Conservation (phyloP, 352 stramenopile species). For the Globisporangium paddicum region DNA sequence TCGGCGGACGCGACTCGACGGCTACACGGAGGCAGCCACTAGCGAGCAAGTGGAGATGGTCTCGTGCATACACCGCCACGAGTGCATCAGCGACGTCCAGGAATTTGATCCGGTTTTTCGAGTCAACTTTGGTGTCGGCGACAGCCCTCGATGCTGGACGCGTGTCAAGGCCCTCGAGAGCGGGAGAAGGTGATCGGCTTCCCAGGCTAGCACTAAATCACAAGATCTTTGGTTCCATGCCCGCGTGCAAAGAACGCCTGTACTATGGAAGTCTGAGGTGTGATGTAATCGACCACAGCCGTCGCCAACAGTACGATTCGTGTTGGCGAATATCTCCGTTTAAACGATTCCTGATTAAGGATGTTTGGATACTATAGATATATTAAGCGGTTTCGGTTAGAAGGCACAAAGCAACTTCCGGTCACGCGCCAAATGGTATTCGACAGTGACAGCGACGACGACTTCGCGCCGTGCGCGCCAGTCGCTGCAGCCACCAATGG, state of each 20-base stretch:
- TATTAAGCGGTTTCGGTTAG: too few species aligned
- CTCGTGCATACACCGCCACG: conserved; percentile 41
- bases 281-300: too few species aligned
- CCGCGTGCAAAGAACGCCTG: neutral
- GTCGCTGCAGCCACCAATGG: neutral
- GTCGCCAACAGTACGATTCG: neutral
- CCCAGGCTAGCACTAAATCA: conserved; percentile 39
- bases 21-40: conserved; percentile 32
- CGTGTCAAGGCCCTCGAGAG: conserved; percentile 27
- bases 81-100: conserved; percentile 39
- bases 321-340: too few species aligned
- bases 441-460: conserved; percentile 4
- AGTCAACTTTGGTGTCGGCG: conserved; percentile 40
- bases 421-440: neutral
- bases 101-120: conserved; percentile 42
- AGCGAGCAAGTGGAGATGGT: conserved; percentile 52
- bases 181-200: conserved; percentile 43
- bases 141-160: conserved; percentile 45
- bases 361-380: too few species aligned
- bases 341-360: too few species aligned
- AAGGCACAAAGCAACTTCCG: neutral
- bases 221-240: conserved; percentile 30
- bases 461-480: neutral
- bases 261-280: neutral
- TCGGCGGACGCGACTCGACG: conserved; percentile 30